phyloP scores from a whole-genome alignment of 257 asterid genomes.

The Nicotiana knightiana region DNA sequence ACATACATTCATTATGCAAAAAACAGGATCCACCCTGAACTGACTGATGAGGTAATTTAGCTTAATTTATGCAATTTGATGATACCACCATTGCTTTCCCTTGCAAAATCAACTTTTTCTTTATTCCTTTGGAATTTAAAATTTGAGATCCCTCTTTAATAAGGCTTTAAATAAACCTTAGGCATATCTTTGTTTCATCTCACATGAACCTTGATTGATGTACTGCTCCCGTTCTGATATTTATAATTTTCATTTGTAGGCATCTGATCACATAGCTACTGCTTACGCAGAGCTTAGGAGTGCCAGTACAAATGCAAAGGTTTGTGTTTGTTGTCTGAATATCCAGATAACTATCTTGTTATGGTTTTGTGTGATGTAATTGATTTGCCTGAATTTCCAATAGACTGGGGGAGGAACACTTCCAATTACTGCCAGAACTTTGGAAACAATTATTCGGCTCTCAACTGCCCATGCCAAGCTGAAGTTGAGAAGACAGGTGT shows the following conservation, averaged over 20 bases:
- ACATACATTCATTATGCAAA: constrained; percentile 87
- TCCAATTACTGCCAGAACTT: constrained; percentile 95
- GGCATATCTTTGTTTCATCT: not conserved
- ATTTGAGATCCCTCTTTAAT: not conserved
- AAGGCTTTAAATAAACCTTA: not conserved
- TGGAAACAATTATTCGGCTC: constrained; percentile 88
- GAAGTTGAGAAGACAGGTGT: constrained; percentile 83
- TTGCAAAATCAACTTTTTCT: not conserved
- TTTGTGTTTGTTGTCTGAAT: constrained; percentile 18
- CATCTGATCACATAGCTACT: constrained; percentile 89
- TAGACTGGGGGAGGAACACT: constrained; percentile 89
- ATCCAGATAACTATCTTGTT: constrained; percentile 12
- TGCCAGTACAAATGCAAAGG: constrained; percentile 85
- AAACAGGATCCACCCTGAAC: constrained; percentile 85
- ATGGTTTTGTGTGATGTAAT: constrained; percentile 1
- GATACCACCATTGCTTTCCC: not conserved
- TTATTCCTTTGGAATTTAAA: not conserved
- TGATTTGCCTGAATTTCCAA: not conserved
- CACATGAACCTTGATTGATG: not conserved
- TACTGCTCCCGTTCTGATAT: constrained; percentile 16
- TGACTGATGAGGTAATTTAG: constrained; percentile 80
- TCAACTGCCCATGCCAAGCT: constrained; percentile 98
- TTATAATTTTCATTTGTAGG: constrained; percentile 36
- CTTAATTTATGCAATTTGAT: not conserved
- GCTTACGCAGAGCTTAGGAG: constrained; percentile 89